phyloP scores from a whole-genome alignment of 2,329 filamentous ascomycete genomes.

The Dothidotthia symphoricarpi region DNA sequence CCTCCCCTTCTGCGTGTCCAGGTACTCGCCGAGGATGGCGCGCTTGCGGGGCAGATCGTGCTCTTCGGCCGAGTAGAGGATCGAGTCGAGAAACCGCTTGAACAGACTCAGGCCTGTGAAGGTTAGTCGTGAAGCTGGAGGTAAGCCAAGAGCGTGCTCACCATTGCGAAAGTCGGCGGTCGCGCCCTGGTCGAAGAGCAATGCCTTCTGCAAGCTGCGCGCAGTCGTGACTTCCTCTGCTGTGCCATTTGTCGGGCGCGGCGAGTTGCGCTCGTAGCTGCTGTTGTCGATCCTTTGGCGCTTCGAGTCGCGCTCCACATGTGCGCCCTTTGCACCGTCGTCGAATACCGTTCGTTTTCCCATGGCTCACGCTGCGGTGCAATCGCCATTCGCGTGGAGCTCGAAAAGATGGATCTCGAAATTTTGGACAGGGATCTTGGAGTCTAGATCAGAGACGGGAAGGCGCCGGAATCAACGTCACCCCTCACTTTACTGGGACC shows the following conservation, averaged over 20 bases:
- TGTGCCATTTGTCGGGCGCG: slow-evolving; percentile 15
- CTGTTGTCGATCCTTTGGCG: slow-evolving; percentile 29
- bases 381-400: slow-evolving; percentile 6
- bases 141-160: slow-evolving; percentile 4
- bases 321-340: slow-evolving; percentile 22
- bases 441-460: slow-evolving; percentile 7
- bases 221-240: slow-evolving; percentile 35
- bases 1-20: slow-evolving; percentile 58
- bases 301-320: slow-evolving; percentile 28
- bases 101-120: slow-evolving; percentile 63
- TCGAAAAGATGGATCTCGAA: slow-evolving; percentile 18
- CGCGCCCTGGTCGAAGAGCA: slow-evolving; percentile 40
- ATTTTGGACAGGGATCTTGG: slow-evolving; percentile 16
- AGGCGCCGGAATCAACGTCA: too few relatives aligned
- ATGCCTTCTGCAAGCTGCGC: slow-evolving; percentile 37
- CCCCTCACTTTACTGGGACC: too few relatives aligned
- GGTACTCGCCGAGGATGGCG: slow-evolving; percentile 66
- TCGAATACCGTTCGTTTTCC: slow-evolving; percentile 38
- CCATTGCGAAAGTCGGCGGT: slow-evolving; percentile 32
- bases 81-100: slow-evolving; percentile 67
- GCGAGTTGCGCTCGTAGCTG: slow-evolving; percentile 25
- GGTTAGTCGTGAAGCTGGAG: slow-evolving; percentile 10
- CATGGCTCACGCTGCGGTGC: slow-evolving; percentile 18
- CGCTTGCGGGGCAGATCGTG: slow-evolving; percentile 50
- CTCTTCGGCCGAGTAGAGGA: slow-evolving; percentile 56